Conservation (phyloP, 1,284 basidiomycete genomes). For the Porphyrellus sp. region DNA sequence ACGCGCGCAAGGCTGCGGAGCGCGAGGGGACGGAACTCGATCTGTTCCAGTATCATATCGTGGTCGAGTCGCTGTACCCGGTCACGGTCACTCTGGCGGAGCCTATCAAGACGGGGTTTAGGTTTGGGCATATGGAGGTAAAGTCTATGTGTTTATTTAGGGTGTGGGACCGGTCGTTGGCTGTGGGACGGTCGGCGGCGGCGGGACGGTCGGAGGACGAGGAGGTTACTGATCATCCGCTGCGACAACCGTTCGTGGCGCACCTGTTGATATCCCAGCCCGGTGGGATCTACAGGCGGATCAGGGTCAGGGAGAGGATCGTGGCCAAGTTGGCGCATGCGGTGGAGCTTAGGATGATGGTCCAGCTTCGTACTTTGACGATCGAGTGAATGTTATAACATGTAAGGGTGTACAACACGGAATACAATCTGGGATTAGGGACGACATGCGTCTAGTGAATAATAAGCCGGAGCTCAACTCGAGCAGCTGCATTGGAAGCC, state of each 20-base stretch:
- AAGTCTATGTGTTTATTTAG: conserved; percentile 20
- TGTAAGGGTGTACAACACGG: background rate
- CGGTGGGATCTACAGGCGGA: conserved; percentile 19
- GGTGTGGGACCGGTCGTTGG: conserved; percentile 22
- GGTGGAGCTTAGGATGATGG: conserved; percentile 17
- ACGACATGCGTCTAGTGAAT: too few species aligned
- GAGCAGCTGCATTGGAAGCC: conserved; percentile 95
- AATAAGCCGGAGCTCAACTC: too few species aligned
- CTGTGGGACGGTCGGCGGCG: too few species aligned
- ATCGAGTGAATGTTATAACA: background rate
- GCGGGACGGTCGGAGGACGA: conserved; percentile 2
- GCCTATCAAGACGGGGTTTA: conserved; percentile 21
- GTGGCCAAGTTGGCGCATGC: conserved; percentile 20
- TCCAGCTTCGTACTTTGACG: conserved; percentile 20
- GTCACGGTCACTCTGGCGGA: conserved; percentile 21
- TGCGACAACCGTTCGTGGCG: conserved; percentile 22
- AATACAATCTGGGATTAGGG: too few species aligned
- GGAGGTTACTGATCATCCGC: conserved; percentile 14
- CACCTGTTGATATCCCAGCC: conserved; percentile 18
- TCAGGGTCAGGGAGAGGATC: conserved; percentile 19
- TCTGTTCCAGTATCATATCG: conserved; percentile 19
- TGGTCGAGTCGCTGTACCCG: conserved; percentile 16
- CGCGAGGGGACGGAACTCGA: background rate
- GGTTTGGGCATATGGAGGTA: conserved; percentile 13
- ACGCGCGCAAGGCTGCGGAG: background rate